Percentiles rank a stretch among this genome's conserved stretches.
phyloP scores from a whole-genome alignment of 352 stramenopile species.

The Albugo laibachii region DNA sequence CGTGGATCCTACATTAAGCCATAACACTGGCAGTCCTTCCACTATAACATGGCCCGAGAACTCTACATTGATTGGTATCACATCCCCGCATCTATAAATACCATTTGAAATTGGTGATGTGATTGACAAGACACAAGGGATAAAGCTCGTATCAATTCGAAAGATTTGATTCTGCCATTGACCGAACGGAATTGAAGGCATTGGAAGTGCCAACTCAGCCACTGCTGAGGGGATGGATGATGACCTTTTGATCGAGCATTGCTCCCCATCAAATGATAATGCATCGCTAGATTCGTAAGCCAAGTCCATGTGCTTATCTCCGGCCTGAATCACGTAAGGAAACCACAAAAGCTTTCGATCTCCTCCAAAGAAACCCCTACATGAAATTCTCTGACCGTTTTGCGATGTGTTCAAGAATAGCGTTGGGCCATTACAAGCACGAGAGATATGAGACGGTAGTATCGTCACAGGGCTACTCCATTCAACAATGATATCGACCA shows the following conservation, averaged over 20 bases:
- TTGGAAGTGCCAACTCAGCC: constrained; percentile 36
- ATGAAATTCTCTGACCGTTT: constrained; percentile 27
- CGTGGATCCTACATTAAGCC: constrained; percentile 35
- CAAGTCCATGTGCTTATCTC: constrained; percentile 28
- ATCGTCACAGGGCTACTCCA: constrained; percentile 61
- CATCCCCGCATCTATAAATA: constrained; percentile 43
- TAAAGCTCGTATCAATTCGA: constrained; percentile 31
- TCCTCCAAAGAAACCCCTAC: constrained; percentile 27
- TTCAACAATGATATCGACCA: constrained; percentile 57
- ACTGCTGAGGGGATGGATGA: constrained; percentile 57
- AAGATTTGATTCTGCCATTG: constrained; percentile 14
- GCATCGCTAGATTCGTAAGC: constrained; percentile 28
- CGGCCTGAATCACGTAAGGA: constrained; percentile 36
- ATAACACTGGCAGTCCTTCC: constrained; percentile 30
- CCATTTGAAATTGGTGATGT: constrained; percentile 22
- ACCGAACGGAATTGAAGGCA: constrained; percentile 18
- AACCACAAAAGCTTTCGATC: constrained; percentile 45
- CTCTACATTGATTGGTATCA: constrained; percentile 26
- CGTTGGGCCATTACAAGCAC: constrained; percentile 51
- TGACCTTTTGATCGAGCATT: constrained; percentile 61
- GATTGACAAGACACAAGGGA: constrained; percentile 32
- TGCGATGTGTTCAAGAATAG: constrained; percentile 36
- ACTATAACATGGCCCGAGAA: constrained; percentile 63
- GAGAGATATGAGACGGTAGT: constrained; percentile 39
- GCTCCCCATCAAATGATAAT: constrained; percentile 55